Percentiles rank a stretch among this genome's conserved stretches.
These are phyloP conservation scores for Hanseniaspora nectarophila DNA, from an alignment of 805 yeast genomes.

Conservation along the genomic window DNA sequence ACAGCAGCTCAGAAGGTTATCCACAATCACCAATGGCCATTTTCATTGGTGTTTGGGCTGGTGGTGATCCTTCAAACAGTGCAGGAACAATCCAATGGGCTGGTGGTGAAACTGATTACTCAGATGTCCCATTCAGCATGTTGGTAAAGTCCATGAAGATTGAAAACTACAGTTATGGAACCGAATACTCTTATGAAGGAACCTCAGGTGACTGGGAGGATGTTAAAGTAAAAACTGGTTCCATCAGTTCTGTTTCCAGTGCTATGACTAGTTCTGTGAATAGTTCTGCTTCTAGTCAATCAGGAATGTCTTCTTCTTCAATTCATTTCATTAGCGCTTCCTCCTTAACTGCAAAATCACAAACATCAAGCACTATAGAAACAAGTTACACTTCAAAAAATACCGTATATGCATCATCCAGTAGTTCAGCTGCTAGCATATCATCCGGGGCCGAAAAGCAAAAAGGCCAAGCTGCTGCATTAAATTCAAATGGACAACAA, in stretches of 20 bases:
- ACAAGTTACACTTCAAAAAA: not conserved
- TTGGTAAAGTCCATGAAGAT: conserved; percentile 46
- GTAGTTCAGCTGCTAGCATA: conserved; percentile 1
- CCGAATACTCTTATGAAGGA: conserved; percentile 44
- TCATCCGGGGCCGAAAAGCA: conserved; percentile 14
- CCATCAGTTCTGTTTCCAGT: no score
- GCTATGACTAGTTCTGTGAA: no score
- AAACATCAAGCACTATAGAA: conserved; percentile 6
- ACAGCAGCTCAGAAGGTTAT: conserved; percentile 51
- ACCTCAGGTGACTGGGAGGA: conserved; percentile 49
- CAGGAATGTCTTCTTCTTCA: conserved; percentile 15
- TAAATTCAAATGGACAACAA: not conserved
- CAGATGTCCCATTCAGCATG: conserved; percentile 59
- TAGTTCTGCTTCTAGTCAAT: conserved; percentile 11
- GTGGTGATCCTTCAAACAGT: conserved; percentile 57
- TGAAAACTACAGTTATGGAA: conserved; percentile 60
- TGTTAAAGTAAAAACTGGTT: conserved; percentile 32
- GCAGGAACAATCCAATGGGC: conserved; percentile 74
- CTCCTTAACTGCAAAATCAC: conserved; percentile 7
- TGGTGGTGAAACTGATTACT: conserved; percentile 59
- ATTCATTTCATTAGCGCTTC: conserved; percentile 17
- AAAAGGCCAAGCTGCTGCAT: not conserved
- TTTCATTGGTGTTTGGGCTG: conserved; percentile 66
- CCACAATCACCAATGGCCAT: conserved; percentile 86
- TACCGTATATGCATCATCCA: not conserved